phyloP scores from a whole-genome alignment of 1,284 basidiomycete genomes.

The Moesziomyces sp. region DNA sequence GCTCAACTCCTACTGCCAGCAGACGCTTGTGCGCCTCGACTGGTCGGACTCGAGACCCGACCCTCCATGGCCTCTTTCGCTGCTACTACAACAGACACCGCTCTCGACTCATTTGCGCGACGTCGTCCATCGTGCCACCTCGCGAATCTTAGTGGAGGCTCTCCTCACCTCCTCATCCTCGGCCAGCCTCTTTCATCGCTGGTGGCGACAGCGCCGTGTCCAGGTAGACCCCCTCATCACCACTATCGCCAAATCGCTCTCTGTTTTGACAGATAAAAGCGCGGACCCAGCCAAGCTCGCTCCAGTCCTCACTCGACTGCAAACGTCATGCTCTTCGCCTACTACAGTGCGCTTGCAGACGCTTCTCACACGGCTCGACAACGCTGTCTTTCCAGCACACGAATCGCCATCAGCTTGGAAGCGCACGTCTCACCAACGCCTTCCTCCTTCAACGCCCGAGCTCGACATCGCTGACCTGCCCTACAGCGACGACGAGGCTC shows the following conservation, averaged over 20 bases:
- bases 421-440: not conserved
- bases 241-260: conserved; percentile 25
- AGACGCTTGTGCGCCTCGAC: conserved; percentile 6
- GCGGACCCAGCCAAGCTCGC: not conserved
- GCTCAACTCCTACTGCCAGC: not conserved
- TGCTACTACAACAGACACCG: not conserved
- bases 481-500: not conserved
- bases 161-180: conserved; percentile 9
- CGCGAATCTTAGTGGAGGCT: conserved; percentile 16
- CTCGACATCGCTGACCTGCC: not conserved
- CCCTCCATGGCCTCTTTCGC: not conserved
- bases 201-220: conserved; percentile 21
- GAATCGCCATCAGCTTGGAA: not conserved
- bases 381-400: not conserved
- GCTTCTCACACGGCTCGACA: conserved; percentile 12
- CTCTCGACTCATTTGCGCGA: conserved; percentile 13
- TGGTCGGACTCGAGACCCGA: conserved; percentile 14
- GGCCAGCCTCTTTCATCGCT: conserved; percentile 19
- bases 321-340: not conserved
- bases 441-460: not conserved
- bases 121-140: conserved; percentile 16
- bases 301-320: conserved; percentile 1
- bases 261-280: conserved; percentile 4
- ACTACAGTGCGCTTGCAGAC: conserved; percentile 10
- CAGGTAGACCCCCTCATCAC: conserved; percentile 10